Conservation (phyloP, 257 asterid species). For the Nicotiana attenuata region DNA sequence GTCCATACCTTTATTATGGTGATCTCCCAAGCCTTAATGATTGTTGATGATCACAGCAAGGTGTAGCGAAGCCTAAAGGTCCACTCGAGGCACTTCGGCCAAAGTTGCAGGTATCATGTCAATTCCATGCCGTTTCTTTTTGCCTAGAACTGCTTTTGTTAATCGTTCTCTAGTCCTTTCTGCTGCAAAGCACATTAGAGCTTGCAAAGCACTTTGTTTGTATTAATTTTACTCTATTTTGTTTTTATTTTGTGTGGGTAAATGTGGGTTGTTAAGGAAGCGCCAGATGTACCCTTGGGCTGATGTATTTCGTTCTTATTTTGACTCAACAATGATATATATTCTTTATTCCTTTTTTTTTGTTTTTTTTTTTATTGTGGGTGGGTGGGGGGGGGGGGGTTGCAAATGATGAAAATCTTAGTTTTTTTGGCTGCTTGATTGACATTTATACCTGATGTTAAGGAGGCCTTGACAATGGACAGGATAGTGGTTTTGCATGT, state of each 20-base stretch:
- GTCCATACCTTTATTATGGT: background rate
- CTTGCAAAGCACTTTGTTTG: background rate
- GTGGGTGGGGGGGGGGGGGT: too few species aligned
- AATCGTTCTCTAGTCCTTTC: background rate
- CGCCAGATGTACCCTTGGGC: too few species aligned
- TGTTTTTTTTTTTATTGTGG: too few species aligned
- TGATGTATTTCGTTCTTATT: too few species aligned
- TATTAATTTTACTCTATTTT: too few species aligned
- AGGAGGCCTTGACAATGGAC: background rate
- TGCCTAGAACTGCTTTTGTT: background rate
- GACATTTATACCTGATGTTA: background rate
- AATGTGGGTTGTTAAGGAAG: too few species aligned
- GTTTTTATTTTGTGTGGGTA: background rate
- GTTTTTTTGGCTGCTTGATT: too few species aligned
- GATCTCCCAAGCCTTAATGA: background rate
- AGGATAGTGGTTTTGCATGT: background rate
- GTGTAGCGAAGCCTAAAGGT: slow-evolving; percentile 95
- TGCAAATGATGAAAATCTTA: too few species aligned
- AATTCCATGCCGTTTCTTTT: background rate
- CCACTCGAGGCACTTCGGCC: slow-evolving; percentile 99
- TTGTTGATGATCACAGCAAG: slow-evolving; percentile 64
- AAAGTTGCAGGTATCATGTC: slow-evolving; percentile 66
- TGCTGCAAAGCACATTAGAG: background rate
- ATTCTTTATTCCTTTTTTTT: too few species aligned
- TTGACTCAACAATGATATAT: too few species aligned